Percentiles rank a stretch among this genome's conserved stretches.
Evolutionary conservation across 805 yeast species (phyloP).

Genomic region (Tetrapisispora iriomotensis): DNA sequence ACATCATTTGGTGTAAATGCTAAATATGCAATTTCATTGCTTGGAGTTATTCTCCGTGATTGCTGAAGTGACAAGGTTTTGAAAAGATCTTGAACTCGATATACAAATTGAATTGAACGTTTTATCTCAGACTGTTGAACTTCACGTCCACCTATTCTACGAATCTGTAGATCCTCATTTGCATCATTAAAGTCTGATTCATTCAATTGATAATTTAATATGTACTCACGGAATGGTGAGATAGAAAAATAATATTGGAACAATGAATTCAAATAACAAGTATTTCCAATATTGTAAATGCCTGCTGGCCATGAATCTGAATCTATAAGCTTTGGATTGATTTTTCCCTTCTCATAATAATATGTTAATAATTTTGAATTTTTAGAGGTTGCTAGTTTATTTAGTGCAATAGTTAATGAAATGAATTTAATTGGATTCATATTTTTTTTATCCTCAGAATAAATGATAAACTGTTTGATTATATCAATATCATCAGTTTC

Average conservation of each 20-base stretch:
- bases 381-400: slow-evolving; percentile 42
- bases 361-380: slow-evolving; percentile 45
- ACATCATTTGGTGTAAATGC: slow-evolving; percentile 68
- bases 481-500: slow-evolving; percentile 44
- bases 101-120: slow-evolving; percentile 74
- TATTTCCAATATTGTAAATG: slow-evolving; percentile 86
- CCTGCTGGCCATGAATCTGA: slow-evolving; percentile 81
- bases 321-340: slow-evolving; percentile 50
- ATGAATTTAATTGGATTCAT: slow-evolving; percentile 39
- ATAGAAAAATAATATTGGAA: slow-evolving; percentile 84
- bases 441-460: slow-evolving; percentile 19
- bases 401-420: slow-evolving; percentile 46
- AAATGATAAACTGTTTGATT: slow-evolving; percentile 22
- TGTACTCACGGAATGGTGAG: slow-evolving; percentile 62
- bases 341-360: slow-evolving; percentile 50
- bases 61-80: slow-evolving; percentile 53
- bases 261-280: slow-evolving; percentile 86
- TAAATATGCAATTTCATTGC: slow-evolving; percentile 73
- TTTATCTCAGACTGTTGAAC: slow-evolving; percentile 71
- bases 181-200: slow-evolving; percentile 15
- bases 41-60: slow-evolving; percentile 63
- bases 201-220: slow-evolving; percentile 48
- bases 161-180: slow-evolving; percentile 7
- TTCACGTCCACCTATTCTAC: slow-evolving; percentile 80
- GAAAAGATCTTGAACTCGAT: slow-evolving; percentile 61